phyloP scores from a whole-genome alignment of 805 yeast species.

The Yamadazyma akitaensis region DNA sequence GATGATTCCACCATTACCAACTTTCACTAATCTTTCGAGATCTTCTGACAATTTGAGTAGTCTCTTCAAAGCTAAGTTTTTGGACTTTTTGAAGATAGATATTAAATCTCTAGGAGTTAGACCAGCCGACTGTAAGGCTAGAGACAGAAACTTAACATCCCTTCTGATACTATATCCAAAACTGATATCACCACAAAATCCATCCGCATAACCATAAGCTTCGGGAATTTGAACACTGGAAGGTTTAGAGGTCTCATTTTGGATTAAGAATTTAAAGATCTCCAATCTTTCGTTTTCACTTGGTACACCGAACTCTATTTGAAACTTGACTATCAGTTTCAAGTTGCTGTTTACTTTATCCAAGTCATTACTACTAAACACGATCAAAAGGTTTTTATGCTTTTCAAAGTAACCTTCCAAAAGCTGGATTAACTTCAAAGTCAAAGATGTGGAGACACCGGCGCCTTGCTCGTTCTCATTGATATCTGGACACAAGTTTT shows the following conservation, averaged over 20 bases:
- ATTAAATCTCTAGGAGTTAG: conserved; percentile 78
- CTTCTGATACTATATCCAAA: conserved; percentile 25
- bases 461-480: conserved; percentile 55
- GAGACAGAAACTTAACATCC: conserved; percentile 50
- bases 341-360: conserved; percentile 66
- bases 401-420: conserved; percentile 51
- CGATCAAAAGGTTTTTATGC: conserved; percentile 42
- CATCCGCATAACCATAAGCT: conserved; percentile 18
- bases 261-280: conserved; percentile 54
- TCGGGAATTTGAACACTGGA: conserved; percentile 13
- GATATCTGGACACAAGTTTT: conserved; percentile 62
- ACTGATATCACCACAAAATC: conserved; percentile 17
- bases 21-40: conserved; percentile 27
- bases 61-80: conserved; percentile 53
- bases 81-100: conserved; percentile 67
- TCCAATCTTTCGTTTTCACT: conserved; percentile 66
- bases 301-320: conserved; percentile 73
- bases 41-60: conserved; percentile 30
- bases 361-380: conserved; percentile 68
- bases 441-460: conserved; percentile 38
- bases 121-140: conserved; percentile 90
- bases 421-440: conserved; percentile 54
- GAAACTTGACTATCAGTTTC: conserved; percentile 71
- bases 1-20: conserved; percentile 56
- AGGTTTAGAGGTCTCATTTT: conserved; percentile 15